Evolutionary conservation across 805 yeast species (phyloP).

Genomic region (Suhomyces faveliae): DNA sequence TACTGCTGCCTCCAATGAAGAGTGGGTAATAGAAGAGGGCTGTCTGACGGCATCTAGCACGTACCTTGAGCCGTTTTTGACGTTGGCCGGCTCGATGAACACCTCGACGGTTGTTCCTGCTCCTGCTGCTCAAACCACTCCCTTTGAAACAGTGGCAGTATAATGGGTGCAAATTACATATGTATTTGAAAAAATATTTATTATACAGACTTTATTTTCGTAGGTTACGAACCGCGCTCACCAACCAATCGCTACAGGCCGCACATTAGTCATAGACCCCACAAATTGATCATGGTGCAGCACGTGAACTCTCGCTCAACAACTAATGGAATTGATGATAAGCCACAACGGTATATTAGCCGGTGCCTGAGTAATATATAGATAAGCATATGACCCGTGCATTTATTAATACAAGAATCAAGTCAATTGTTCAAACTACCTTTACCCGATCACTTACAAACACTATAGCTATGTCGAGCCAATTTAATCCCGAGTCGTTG

Average conservation of each 20-base stretch:
- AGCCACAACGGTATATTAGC: not conserved
- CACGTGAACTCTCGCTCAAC: not conserved
- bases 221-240: not conserved
- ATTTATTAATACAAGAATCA: not conserved
- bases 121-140: not conserved
- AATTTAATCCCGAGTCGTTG: constrained; percentile 22
- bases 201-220: not conserved
- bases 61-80: constrained; percentile 3
- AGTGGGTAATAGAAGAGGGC: constrained; percentile 53
- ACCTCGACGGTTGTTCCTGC: not conserved
- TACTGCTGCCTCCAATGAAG: constrained; percentile 18
- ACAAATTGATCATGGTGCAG: not conserved
- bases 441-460: not conserved
- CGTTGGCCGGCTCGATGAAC: constrained; percentile 1
- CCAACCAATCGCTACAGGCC: not conserved
- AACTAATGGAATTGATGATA: not conserved
- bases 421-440: not conserved
- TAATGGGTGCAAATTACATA: not conserved
- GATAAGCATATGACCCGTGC: not conserved
- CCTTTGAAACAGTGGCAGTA: not conserved
- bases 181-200: too few relatives aligned
- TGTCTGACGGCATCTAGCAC: constrained; percentile 8
- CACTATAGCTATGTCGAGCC: not conserved
- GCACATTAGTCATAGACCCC: not conserved
- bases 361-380: not conserved